Evolutionary conservation across 192 early-diverging fungal genomes (phyloP), one percentile per base, ranked within the genome.

Genomic region (Coemansia sp.): DNA sequence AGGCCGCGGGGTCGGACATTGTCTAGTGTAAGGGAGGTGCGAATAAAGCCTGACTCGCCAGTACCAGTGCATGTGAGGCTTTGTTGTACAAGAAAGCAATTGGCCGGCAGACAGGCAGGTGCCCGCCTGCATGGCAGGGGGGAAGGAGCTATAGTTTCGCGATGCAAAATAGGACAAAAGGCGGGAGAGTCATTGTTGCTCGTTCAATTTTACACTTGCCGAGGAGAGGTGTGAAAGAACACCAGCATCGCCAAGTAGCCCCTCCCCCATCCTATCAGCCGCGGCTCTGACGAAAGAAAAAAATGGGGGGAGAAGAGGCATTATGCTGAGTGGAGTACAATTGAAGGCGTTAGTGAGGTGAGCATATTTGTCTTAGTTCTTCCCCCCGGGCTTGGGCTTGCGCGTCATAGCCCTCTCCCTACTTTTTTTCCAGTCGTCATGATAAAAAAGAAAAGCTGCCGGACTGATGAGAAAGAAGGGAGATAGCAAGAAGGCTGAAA

Each of bases 161-260:
- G 31, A 58, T 58, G 31, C 55, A 34, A 34, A 22, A 34, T 16
- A 34, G 31, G 29, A 58, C 31, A 61, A 73, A 64, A 61, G 27
- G 6, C 36, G 36, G 16, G 24, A 18, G 46, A 43, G 66, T 39
- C 66, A 74, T 74, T 74, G 72, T 74, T 43, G 50, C 11, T 4
- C 40, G 33, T 31, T 36, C 66, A 73, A 70, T 29, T 31, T 78
- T 63, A 68, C 67, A 66, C 70, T 73, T 78, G 70, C 39, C 64
- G 70, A 62, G 38, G 29, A 60, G 62, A 62, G 55, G 43, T 57
- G 34, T 39, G 38, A 33, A 47, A 38, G 43, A 64, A 46, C 49
- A 64, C 63, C 38, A 62, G 34, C 38, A 40, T 38, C 38, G n/a
- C 50, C 24, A 34, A 29, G 29, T 58, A 58, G 55, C 29, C 29